Evolutionary conservation across 805 yeast genomes (phyloP), one percentile per base, ranked within the genome.

Genomic region (Lipomyces mesembrius): DNA sequence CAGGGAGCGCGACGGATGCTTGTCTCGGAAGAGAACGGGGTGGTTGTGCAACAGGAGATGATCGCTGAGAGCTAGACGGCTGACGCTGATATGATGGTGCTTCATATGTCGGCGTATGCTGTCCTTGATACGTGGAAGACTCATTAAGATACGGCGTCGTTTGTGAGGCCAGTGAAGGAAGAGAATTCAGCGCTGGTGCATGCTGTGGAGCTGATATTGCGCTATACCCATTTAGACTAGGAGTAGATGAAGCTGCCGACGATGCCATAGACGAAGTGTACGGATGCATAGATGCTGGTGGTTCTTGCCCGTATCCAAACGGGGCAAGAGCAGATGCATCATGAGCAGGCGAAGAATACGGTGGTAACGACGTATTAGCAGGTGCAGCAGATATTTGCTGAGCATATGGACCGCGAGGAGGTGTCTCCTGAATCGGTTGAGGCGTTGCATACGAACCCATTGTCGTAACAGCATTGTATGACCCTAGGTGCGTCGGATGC

Each of bases 401-500:
- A 52, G n/a, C 55, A 52, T n/a, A 12, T 22, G 29, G n/a, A 12
- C 8, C 55, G 7, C 20, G 11, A 22, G 14, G 11, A 22, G 55
- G 9, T 29, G 34, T 52, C 34, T 52, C 11, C 29, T 52, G 29
- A 12, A 12, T 3, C 32, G 32, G 32, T 12, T 52, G 55, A 43
- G 49, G 22, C 20, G 49, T 43, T 9, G 34, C 34, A 52, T 52
- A 52, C 55, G 55, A 12, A 14, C 27, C 8, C 27, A 29, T 14
- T 12, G 34, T 22, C 7, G 5, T 25, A 6, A 9, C 55, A 29
- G 39, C 20, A 1, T 20, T 29, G 3, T 55, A 51, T 14, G 37
- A 25, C 27, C 39, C 55, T 20, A n/a, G 35, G 11, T 59, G 56
- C 7, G 34, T 59, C 7, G 78, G 78, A 60, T 71, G 73, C 9